phyloP scores from a whole-genome alignment of 495 filamentous ascomycete genomes.

The Podospora bellae-mahoneyi region DNA sequence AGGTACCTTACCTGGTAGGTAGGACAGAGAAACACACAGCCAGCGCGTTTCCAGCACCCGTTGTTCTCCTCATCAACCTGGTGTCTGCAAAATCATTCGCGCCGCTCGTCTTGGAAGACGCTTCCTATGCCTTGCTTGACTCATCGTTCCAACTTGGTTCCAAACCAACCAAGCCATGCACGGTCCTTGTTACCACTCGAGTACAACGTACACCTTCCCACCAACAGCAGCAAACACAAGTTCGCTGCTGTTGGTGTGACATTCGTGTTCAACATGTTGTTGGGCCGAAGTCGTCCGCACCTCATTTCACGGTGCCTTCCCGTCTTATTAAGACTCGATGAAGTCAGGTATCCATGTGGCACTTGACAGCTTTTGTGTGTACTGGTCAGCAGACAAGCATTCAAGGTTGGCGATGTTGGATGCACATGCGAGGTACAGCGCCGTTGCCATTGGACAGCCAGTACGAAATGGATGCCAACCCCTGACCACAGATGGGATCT shows the following conservation, averaged over 20 bases:
- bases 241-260: not conserved
- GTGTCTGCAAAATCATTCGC: too few relatives aligned
- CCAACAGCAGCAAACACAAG: not conserved
- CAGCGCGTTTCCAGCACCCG: too few relatives aligned
- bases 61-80: too few relatives aligned
- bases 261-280: not conserved
- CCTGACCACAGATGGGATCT: conserved; percentile 4
- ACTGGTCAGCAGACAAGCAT: not conserved
- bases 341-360: not conserved
- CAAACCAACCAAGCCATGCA: too few relatives aligned
- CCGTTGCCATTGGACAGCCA: not conserved
- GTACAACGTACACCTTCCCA: not conserved
- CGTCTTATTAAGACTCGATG: not conserved
- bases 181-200: not conserved
- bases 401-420: not conserved
- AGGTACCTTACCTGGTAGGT: too few relatives aligned
- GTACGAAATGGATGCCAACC: not conserved
- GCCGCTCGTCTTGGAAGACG: too few relatives aligned
- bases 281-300: not conserved
- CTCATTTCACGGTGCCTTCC: not conserved
- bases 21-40: too few relatives aligned
- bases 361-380: not conserved
- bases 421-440: not conserved
- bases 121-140: too few relatives aligned
- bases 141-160: too few relatives aligned